Evolutionary conservation across 495 filamentous ascomycete species (phyloP).

Genomic region (Neurospora sp.): DNA sequence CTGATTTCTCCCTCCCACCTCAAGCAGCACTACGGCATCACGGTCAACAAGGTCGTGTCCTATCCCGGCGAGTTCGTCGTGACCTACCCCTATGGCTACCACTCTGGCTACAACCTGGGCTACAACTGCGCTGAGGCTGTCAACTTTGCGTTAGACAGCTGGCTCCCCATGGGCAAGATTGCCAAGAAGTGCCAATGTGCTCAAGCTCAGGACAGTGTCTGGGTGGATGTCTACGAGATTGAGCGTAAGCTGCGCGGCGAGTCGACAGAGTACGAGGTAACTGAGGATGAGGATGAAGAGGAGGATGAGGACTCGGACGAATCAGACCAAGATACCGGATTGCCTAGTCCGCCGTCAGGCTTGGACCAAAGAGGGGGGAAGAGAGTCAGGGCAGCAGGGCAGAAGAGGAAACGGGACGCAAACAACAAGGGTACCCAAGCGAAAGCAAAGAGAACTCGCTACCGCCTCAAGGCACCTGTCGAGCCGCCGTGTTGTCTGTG

Average conservation of each 20-base stretch:
- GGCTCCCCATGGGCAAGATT: constrained; percentile 88
- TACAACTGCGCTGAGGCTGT: constrained; percentile 99
- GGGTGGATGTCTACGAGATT: constrained; percentile 92
- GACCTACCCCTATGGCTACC: constrained; percentile 96
- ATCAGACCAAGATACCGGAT: constrained; percentile 49
- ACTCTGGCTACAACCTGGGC: constrained; percentile 94
- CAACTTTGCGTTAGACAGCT: constrained; percentile 92
- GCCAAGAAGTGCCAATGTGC: constrained; percentile 97
- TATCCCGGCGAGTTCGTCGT: constrained; percentile 98
- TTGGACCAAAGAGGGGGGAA: constrained; percentile 36
- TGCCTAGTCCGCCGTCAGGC: constrained; percentile 63
- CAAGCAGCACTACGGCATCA: constrained; percentile 80
- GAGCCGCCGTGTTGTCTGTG: constrained; percentile 89
- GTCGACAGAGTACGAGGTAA: constrained; percentile 82
- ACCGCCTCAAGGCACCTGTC: constrained; percentile 56
- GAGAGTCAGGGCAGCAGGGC: constrained; percentile 47
- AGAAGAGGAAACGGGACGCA: constrained; percentile 36
- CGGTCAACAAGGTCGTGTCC: constrained; percentile 90
- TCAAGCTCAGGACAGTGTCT: constrained; percentile 79
- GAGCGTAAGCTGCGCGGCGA: constrained; percentile 90
- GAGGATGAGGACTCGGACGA: constrained; percentile 58
- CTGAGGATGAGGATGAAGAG: constrained; percentile 65
- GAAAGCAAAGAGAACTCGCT: constrained; percentile 63
- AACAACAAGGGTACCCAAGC: constrained; percentile 31
- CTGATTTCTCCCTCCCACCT: constrained; percentile 88